phyloP scores from a whole-genome alignment of 768 basidiomycete species.

The Termitomyces heimii region DNA sequence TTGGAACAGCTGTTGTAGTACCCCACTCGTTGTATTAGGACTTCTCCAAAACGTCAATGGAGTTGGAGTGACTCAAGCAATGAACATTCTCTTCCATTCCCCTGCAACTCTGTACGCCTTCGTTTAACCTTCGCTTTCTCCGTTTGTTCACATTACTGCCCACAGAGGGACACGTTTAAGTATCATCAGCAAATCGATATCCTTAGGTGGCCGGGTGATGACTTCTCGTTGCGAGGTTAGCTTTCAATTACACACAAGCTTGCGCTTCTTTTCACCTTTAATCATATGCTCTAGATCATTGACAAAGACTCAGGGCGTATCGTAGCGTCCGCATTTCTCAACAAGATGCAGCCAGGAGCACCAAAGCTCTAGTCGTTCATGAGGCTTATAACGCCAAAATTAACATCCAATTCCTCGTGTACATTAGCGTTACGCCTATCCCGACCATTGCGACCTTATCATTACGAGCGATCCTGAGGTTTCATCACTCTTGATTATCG shows the following conservation, averaged over 20 bases:
- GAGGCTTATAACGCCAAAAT: not conserved
- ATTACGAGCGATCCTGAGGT: not conserved
- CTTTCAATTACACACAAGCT: conserved; percentile 8
- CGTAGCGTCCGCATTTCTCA: conserved; percentile 61
- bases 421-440: conserved; percentile 4
- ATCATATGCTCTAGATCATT: conserved; percentile 35
- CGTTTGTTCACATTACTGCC: conserved; percentile 4
- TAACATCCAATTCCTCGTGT: conserved; percentile 6
- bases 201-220: conserved; percentile 67
- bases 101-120: conserved; percentile 54
- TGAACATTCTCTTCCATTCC: conserved; percentile 66
- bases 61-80: conserved; percentile 68
- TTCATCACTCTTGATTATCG: not conserved
- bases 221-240: conserved; percentile 64
- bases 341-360: conserved; percentile 64
- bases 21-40: conserved; percentile 63
- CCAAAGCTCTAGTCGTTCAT: conserved; percentile 34
- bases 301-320: conserved; percentile 54
- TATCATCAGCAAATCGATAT: conserved; percentile 59
- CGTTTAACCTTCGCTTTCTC: conserved; percentile 1
- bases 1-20: conserved; percentile 50
- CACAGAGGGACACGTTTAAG: conserved; percentile 55
- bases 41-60: conserved; percentile 56
- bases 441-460: not conserved
- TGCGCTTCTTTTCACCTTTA: not conserved